Evolutionary conservation across 495 filamentous ascomycete genomes (phyloP), one percentile per base, ranked within the genome.

Genomic region (Rhizodiscina lignyota): DNA sequence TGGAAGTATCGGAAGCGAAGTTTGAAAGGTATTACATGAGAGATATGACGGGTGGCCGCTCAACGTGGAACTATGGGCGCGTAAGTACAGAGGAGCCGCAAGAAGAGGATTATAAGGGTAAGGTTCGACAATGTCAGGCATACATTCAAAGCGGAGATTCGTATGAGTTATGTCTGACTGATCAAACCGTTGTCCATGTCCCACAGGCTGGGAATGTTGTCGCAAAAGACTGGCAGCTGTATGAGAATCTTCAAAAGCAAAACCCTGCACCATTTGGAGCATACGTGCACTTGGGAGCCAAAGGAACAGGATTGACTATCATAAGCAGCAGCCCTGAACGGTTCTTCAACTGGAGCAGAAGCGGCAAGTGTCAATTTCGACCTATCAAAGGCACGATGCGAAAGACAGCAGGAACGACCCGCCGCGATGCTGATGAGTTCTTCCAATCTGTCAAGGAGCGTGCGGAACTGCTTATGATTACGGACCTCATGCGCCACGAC

Each of bases 401-500:
- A 34, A 92, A 89, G 49, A 66, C 68, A 0, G 51, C 62, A 21
- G 54, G 53, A 12, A 69, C 72, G 49, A 87, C 79, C 1, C 59
- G 76, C 28, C 67, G 61, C 10, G 62, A 77, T 43, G 87, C 86
- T 11, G 71, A 69, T 26, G 53, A 53, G 26, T 69, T 85, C 39
- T 68, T 94, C 3, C 63, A 74, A 33, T 67, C 78, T 1, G 74
- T 77, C 10, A 97, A 97, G 50, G 89, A 94, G 49, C 77, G 75
- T 47, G 86, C 89, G 10, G 89, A 97, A 58, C 94, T 94, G 48
- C 69, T 97, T 4, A 97, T 97, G 89, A 94, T 97, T 40, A 84
- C 93, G 1, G 89, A 94, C 58, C 63, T 97, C 4, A 84, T 93
- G 20, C 68, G 87, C 0, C 87, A 94, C 50, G 89, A 97, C 54